phyloP scores from a whole-genome alignment of 352 stramenopile species.

The Phytophthora cactorum region DNA sequence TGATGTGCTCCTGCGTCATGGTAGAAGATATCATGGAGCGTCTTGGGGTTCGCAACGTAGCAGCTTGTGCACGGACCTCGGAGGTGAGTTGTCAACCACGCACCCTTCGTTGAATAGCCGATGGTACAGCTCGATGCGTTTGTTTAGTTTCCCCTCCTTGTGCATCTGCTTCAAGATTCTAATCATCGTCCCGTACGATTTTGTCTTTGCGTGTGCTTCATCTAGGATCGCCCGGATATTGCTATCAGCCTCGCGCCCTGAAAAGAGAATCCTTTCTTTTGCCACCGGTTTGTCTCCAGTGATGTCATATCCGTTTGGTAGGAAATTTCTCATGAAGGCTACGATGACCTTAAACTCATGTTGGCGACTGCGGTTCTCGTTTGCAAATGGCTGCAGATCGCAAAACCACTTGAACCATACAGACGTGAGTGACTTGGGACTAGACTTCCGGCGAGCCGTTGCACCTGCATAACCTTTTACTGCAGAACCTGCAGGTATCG shows the following conservation, averaged over 20 bases:
- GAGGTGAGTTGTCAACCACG: neutral
- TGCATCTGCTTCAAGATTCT: constrained; percentile 9
- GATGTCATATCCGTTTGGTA: constrained; percentile 10
- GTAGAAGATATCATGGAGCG: too few species aligned
- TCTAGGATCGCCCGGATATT: constrained; percentile 1
- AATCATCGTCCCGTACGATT: constrained; percentile 6
- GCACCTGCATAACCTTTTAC: too few species aligned
- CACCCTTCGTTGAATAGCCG: neutral
- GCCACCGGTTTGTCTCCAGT: neutral
- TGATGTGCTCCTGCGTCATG: too few species aligned
- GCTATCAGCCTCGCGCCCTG: neutral
- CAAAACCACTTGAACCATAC: constrained; percentile 11
- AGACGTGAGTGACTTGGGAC: neutral
- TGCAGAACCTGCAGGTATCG: too few species aligned
- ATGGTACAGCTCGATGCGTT: constrained; percentile 7
- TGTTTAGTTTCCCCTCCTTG: constrained; percentile 9
- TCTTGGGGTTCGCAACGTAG: too few species aligned
- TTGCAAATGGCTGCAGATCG: neutral
- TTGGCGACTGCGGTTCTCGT: neutral
- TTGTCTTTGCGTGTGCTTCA: neutral
- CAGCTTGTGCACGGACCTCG: neutral
- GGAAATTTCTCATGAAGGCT: constrained; percentile 15
- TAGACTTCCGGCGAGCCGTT: too few species aligned
- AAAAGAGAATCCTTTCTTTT: neutral
- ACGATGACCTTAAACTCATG: constrained; percentile 11